A percentile compares a stretch with the other conserved stretches of the same genome.
Evolutionary conservation across 129 eudicot genomes (phyloP).

Genomic region (Flaveria ramosissima): DNA sequence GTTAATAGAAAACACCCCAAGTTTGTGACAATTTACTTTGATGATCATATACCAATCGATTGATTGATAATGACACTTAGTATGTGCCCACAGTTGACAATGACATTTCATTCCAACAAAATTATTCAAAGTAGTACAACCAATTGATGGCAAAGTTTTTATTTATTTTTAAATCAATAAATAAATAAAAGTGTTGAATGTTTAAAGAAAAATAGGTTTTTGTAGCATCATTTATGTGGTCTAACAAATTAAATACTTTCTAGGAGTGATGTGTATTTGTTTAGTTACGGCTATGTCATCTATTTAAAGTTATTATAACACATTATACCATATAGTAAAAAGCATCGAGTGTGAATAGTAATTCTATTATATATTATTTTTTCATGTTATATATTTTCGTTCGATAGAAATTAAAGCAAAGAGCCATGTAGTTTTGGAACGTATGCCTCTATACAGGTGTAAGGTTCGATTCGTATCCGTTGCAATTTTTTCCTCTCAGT

Average conservation of each 20-base stretch:
- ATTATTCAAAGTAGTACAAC: conserved; percentile 2
- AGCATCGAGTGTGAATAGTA: no score
- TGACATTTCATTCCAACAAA: background rate
- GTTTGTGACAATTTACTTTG: background rate
- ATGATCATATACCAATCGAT: background rate
- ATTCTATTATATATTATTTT: no score
- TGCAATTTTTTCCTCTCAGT: no score
- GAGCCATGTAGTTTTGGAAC: no score
- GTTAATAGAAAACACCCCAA: background rate
- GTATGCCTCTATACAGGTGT: no score
- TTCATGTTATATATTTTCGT: no score
- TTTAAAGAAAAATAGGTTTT: background rate
- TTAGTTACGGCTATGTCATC: background rate
- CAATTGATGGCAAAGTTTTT: background rate
- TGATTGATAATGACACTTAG: background rate
- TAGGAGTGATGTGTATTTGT: background rate
- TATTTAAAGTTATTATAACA: background rate
- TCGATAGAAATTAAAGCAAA: no score
- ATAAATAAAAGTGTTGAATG: background rate
- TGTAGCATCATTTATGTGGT: background rate
- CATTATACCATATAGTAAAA: background rate
- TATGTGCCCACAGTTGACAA: conserved; percentile 1
- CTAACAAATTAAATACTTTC: background rate
- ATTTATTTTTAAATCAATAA: background rate
- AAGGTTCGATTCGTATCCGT: no score